phyloP scores from a whole-genome alignment of 2,329 filamentous ascomycete species.

The Nigrograna mackinnonii region DNA sequence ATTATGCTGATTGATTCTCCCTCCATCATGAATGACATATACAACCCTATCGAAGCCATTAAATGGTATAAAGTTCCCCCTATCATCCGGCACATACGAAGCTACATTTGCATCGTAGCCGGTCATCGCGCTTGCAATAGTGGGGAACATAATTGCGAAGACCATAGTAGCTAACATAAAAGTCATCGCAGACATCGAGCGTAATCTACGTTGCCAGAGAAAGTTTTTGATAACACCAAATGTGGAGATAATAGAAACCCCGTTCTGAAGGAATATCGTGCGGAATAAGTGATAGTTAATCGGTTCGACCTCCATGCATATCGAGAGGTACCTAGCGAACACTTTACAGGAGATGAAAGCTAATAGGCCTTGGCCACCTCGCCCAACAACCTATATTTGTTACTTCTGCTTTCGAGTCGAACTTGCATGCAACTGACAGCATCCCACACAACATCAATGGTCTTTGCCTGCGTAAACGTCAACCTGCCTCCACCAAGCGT shows the following conservation, averaged over 20 bases:
- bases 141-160: background rate
- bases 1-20: background rate
- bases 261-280: slow-evolving; percentile 15
- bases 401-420: background rate
- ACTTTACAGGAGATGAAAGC: slow-evolving; percentile 17
- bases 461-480: slow-evolving; percentile 3
- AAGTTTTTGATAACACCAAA: background rate
- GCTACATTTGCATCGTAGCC: background rate
- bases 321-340: slow-evolving; percentile 19
- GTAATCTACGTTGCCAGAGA: background rate
- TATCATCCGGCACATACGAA: background rate
- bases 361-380: slow-evolving; percentile 21
- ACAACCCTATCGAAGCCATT: background rate
- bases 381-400: slow-evolving; percentile 16
- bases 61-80: background rate
- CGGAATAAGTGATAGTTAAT: slow-evolving; percentile 19
- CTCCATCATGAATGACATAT: background rate
- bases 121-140: background rate
- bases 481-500: background rate
- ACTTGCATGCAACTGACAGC: background rate
- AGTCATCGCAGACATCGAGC: background rate
- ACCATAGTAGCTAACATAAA: background rate
- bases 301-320: slow-evolving; percentile 18
- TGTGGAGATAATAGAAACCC: slow-evolving; percentile 4
- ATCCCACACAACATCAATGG: slow-evolving; percentile 1